phyloP scores from a whole-genome alignment of 495 filamentous ascomycete genomes.

The Elaphomyces granulatus region DNA sequence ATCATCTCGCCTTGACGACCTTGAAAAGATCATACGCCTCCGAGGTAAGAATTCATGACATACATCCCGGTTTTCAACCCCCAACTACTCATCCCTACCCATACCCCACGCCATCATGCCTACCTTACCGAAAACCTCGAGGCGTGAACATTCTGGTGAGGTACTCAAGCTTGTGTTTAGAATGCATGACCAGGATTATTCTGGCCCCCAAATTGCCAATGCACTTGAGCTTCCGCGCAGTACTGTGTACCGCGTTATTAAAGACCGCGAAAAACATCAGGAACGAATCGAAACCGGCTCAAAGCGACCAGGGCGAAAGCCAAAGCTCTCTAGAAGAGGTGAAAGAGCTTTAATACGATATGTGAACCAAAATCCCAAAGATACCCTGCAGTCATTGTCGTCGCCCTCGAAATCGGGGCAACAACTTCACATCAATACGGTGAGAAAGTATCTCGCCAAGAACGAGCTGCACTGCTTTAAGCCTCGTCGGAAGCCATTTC shows the following conservation, averaged over 20 bases:
- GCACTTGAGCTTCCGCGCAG: background rate
- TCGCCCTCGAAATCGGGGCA: background rate
- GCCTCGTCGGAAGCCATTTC: background rate
- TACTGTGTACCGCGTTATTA: background rate
- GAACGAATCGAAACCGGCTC: background rate
- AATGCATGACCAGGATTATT: background rate
- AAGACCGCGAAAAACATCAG: background rate
- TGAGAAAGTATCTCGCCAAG: background rate
- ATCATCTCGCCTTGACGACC: too few relatives aligned
- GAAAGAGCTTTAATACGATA: background rate
- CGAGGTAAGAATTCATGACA: too few relatives aligned
- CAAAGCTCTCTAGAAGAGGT: background rate
- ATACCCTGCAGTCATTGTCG: background rate
- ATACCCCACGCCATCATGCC: background rate
- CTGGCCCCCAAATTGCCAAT: background rate
- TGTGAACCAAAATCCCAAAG: background rate
- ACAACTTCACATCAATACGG: background rate
- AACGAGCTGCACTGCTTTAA: background rate
- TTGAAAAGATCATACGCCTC: too few relatives aligned
- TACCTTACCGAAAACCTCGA: background rate
- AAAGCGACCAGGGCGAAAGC: background rate
- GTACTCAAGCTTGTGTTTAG: background rate
- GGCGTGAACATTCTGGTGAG: background rate
- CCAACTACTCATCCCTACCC: background rate
- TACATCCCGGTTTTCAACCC: background rate